These are phyloP conservation scores for Cerrena zonata DNA, from an alignment of 1,284 basidiomycete species.

Conservation along the genomic window DNA sequence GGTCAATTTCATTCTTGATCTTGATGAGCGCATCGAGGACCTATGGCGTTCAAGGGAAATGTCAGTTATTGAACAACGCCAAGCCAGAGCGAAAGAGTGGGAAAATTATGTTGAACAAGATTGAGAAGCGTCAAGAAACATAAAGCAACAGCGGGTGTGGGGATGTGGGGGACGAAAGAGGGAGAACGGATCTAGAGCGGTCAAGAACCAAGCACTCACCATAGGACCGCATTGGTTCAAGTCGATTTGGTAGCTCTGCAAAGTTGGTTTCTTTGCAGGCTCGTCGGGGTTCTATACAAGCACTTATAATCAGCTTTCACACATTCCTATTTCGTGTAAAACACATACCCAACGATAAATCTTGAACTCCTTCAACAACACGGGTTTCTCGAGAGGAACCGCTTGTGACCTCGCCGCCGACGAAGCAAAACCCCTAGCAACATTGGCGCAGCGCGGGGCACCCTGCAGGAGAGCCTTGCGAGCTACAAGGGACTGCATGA, in stretches of 20 bases:
- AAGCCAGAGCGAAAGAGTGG: not conserved
- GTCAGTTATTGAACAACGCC: not conserved
- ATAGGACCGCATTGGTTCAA: slow-evolving; percentile 94
- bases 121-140: too few relatives aligned
- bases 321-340: not conserved
- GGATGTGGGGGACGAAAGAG: slow-evolving; percentile 8
- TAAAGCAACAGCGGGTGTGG: slow-evolving; percentile 47
- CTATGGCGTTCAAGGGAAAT: slow-evolving; percentile 35
- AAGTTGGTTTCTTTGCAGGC: slow-evolving; percentile 84
- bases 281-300: slow-evolving; percentile 82
- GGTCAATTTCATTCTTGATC: slow-evolving; percentile 98
- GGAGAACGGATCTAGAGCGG: slow-evolving; percentile 8
- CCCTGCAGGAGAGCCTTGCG: slow-evolving; percentile 14
- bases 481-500: slow-evolving; percentile 26
- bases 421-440: slow-evolving; percentile 31
- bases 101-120: not conserved
- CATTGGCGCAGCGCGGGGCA: slow-evolving; percentile 9
- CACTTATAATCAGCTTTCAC: not conserved
- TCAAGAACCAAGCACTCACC: slow-evolving; percentile 46
- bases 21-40: slow-evolving; percentile 92
- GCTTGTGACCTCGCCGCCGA: slow-evolving; percentile 33
- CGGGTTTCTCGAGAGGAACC: slow-evolving; percentile 35
- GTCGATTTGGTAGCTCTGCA: slow-evolving; percentile 91
- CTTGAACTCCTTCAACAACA: slow-evolving; percentile 80
- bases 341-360: slow-evolving; percentile 86